Evolutionary conservation across 768 basidiomycete genomes (phyloP), one percentile per base, ranked within the genome.

Genomic region (Paxillus rubicundulus): DNA sequence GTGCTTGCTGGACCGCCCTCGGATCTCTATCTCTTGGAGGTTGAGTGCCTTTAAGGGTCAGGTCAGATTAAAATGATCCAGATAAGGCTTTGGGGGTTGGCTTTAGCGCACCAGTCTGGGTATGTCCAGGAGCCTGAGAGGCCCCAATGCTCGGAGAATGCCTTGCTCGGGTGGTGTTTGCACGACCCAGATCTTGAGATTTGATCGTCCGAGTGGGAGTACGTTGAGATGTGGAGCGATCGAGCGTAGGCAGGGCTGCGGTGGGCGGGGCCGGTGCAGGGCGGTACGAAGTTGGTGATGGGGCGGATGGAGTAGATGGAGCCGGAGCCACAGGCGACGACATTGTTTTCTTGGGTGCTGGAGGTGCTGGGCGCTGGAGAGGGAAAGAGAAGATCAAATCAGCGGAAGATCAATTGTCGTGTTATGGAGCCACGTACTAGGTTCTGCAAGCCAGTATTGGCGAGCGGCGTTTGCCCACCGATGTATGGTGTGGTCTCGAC

Each of bases 141-240:
- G 53, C 50, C 36, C 67, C 60, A n/a, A 65, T 57, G 50, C 73
- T 70, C n/a, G 80, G 78, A 10, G 81, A 78, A 18, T 80, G 80
- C 57, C 78, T 76, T 64, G 86, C 78, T 48, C 81, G 79, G 16
- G 85, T 85, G 37, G 87, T 90, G 64, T 85, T 88, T 38, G 87
- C 76, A 34, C 87, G 84, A 28, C 77, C 74, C 41, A 89, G 66
- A 8, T 66, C 68, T 21, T 75, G 65, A 62, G 64, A 47, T 79
- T 82, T 61, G 72, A 17, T 52, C 4, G 77, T 64, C 50, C 82
- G 82, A 17, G 78, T 55, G 0, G 89, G 86, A 12, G 85, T 78
- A 30, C 93, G 87, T 61, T 92, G 89, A 3, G 92, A 94, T 34
- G 87, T 86, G 21, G 92, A 92, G 47, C 92, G 86, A 74, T 96